Evolutionary conservation across 2,329 filamentous ascomycete species (phyloP).

Genomic region (Fusarium subglutinans): DNA sequence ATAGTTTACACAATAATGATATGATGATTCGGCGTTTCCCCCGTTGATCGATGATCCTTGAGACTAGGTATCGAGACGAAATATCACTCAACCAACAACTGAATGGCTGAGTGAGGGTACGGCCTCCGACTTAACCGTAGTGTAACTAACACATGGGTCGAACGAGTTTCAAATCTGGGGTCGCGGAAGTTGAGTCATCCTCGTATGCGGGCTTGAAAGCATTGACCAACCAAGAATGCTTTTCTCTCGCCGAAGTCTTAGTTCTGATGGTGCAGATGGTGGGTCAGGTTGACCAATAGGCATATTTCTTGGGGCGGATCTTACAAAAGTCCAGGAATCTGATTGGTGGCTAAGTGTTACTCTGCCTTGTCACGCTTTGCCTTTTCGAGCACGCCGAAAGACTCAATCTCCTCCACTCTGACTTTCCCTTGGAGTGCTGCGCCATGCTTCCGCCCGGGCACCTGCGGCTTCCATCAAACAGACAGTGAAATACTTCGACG

Average conservation of each 20-base stretch:
- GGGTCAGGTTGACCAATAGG: slow-evolving; percentile 45
- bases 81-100: not conserved
- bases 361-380: slow-evolving; percentile 44
- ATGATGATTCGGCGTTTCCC: not conserved
- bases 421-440: slow-evolving; percentile 37
- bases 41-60: not conserved
- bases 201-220: slow-evolving; percentile 24
- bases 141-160: not conserved
- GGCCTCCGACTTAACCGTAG: not conserved
- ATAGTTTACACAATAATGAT: not conserved
- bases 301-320: not conserved
- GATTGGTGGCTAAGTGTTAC: slow-evolving; percentile 42
- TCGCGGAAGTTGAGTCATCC: slow-evolving; percentile 46
- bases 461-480: slow-evolving; percentile 34
- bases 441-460: slow-evolving; percentile 40
- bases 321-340: not conserved
- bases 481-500: slow-evolving; percentile 49
- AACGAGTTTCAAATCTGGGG: slow-evolving; percentile 39
- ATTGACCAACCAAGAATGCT: slow-evolving; percentile 48
- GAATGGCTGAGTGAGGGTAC: not conserved
- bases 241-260: slow-evolving; percentile 49
- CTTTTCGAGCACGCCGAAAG: slow-evolving; percentile 56
- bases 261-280: slow-evolving; percentile 39
- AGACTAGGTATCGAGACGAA: not conserved
- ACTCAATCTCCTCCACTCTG: slow-evolving; percentile 47